phyloP scores from a whole-genome alignment of 768 basidiomycete genomes.

The Macrolepiota dolichaula region DNA sequence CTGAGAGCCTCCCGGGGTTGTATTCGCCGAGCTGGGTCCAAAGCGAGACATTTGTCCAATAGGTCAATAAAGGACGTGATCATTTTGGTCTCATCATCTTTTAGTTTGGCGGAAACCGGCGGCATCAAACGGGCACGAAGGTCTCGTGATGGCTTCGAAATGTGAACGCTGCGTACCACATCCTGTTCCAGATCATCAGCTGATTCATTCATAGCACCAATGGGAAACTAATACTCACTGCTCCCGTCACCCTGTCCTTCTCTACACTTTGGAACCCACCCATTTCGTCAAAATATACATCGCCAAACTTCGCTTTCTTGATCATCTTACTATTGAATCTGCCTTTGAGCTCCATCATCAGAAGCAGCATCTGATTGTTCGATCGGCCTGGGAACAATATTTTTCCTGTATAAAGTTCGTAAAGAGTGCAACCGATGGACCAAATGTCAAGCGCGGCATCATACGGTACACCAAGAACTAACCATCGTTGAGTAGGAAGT shows the following conservation, averaged over 20 bases:
- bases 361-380: slow-evolving; percentile 96
- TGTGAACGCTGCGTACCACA: slow-evolving; percentile 73
- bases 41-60: slow-evolving; percentile 83
- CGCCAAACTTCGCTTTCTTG: slow-evolving; percentile 91
- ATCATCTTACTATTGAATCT: slow-evolving; percentile 92
- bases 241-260: slow-evolving; percentile 78
- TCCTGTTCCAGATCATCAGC: slow-evolving; percentile 48
- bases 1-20: slow-evolving; percentile 86
- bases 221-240: slow-evolving; percentile 48
- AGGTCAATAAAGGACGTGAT: slow-evolving; percentile 82
- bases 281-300: slow-evolving; percentile 91
- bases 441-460: slow-evolving; percentile 93
- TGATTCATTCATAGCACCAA: slow-evolving; percentile 6
- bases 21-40: slow-evolving; percentile 85
- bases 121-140: slow-evolving; percentile 82
- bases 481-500: too few relatives aligned
- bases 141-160: slow-evolving; percentile 81
- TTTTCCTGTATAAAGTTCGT: slow-evolving; percentile 93
- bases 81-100: slow-evolving; percentile 85
- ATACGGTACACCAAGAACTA: slow-evolving; percentile 94
- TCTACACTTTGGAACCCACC: slow-evolving; percentile 83
- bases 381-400: slow-evolving; percentile 95
- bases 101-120: slow-evolving; percentile 69
- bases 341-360: slow-evolving; percentile 98
- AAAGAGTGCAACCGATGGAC: slow-evolving; percentile 98